phyloP scores from a whole-genome alignment of 345 rosid species.

The Capsella bursapastoris region DNA sequence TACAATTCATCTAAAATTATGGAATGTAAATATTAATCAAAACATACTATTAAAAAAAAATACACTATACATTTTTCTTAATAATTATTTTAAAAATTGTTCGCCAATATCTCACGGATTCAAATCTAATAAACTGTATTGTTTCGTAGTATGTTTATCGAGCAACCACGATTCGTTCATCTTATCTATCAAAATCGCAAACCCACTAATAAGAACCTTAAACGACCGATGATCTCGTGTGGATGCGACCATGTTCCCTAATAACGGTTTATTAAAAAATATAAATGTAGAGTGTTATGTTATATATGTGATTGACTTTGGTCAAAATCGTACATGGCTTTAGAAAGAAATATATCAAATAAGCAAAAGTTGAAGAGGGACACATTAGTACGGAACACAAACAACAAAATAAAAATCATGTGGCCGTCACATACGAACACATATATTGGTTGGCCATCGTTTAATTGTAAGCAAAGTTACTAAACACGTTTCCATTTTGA shows the following conservation, averaged over 20 bases:
- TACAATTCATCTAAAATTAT: too few species aligned
- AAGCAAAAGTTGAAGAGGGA: constrained; percentile 28
- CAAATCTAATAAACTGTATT: neutral
- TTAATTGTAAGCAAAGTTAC: constrained; percentile 45
- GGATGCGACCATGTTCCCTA: neutral
- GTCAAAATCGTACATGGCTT: constrained; percentile 27
- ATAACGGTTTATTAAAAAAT: neutral
- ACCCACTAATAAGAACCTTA: neutral
- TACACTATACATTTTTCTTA: too few species aligned
- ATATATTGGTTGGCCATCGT: constrained; percentile 16
- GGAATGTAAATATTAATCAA: too few species aligned
- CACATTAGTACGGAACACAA: constrained; percentile 32
- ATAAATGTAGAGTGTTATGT: neutral
- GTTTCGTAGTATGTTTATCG: neutral
- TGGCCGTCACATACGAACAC: constrained; percentile 38
- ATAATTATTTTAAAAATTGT: too few species aligned
- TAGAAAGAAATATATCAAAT: neutral
- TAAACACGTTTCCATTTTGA: constrained; percentile 39
- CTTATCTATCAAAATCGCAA: neutral
- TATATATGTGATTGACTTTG: constrained; percentile 9
- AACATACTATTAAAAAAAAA: too few species aligned
- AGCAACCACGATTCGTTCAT: neutral
- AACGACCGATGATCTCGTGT: neutral
- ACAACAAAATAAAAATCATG: constrained; percentile 10
- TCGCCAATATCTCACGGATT: accelerated